Evolutionary conservation across 345 rosid genomes (phyloP).

Genomic region (Salix viminalis): DNA sequence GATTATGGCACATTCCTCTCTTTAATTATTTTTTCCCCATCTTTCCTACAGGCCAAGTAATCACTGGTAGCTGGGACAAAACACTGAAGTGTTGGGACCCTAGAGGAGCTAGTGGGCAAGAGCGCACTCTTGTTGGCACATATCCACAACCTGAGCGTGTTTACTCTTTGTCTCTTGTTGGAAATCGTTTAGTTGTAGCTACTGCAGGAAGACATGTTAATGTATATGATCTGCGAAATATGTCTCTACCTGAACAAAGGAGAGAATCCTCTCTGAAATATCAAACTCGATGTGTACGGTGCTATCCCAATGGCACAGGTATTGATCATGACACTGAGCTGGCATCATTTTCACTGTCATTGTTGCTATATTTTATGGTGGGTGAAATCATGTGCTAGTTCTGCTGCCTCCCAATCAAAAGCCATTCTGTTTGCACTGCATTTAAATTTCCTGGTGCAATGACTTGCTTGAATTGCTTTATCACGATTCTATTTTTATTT

Average conservation of each 20-base stretch:
- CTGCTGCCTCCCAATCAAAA: neutral
- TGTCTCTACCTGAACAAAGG: slow-evolving; percentile 96
- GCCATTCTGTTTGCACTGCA: neutral
- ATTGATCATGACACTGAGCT: neutral
- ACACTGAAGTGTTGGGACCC: slow-evolving; percentile 97
- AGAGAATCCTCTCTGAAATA: slow-evolving; percentile 93
- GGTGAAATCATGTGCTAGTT: neutral
- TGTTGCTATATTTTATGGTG: neutral
- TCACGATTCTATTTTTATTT: neutral
- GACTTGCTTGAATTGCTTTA: neutral
- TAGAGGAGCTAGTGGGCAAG: slow-evolving; percentile 89
- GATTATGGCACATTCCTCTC: neutral
- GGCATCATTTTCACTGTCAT: neutral
- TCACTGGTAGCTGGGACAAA: slow-evolving; percentile 95
- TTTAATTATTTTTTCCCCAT: neutral
- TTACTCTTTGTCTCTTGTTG: slow-evolving; percentile 85
- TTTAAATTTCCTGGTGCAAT: neutral
- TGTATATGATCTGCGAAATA: slow-evolving; percentile 82
- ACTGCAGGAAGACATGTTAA: slow-evolving; percentile 96
- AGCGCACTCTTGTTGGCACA: slow-evolving; percentile 75
- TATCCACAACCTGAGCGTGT: slow-evolving; percentile 93
- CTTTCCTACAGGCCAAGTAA: slow-evolving; percentile 69
- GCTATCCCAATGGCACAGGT: slow-evolving; percentile 97
- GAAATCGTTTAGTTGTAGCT: slow-evolving; percentile 86
- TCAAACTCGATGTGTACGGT: slow-evolving; percentile 90